Evolutionary conservation across 2,329 filamentous ascomycete species (phyloP).

Genomic region (Alternaria arborescens): DNA sequence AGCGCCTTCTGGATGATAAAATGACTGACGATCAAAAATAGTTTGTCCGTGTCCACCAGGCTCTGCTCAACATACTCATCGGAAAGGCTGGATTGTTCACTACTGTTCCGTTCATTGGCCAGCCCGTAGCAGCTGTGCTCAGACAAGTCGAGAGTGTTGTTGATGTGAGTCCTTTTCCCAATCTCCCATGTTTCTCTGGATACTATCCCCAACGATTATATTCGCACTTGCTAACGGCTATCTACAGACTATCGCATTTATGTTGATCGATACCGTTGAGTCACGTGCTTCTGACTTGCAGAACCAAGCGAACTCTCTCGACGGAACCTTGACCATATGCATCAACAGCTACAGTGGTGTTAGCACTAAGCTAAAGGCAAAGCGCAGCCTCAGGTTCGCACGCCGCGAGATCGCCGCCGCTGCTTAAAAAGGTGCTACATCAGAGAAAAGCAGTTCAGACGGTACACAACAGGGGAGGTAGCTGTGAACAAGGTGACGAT

Average conservation of each 20-base stretch:
- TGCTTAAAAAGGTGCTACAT: neutral
- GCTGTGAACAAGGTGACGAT: neutral
- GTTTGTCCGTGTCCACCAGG: constrained; percentile 30
- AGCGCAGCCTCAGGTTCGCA: neutral
- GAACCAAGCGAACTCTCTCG: neutral
- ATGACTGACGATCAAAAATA: neutral
- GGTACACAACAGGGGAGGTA: neutral
- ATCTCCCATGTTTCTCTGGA: neutral
- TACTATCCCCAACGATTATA: neutral
- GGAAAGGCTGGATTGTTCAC: constrained; percentile 25
- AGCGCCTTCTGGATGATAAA: no score
- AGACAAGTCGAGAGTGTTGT: constrained; percentile 23
- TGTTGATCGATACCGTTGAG: neutral
- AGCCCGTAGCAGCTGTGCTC: constrained; percentile 23
- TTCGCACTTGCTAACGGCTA: neutral
- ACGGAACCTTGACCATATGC: neutral
- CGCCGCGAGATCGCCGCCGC: neutral
- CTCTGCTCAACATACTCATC: constrained; percentile 28
- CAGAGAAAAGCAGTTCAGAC: neutral
- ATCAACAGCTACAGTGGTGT: constrained; percentile 1
- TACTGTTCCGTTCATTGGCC: constrained; percentile 22
- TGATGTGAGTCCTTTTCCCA: constrained; percentile 19
- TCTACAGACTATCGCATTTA: constrained; percentile 9
- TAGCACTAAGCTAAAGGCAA: neutral
- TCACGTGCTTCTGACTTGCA: constrained; percentile 1